Evolutionary conservation across 139 green algal species (phyloP).

Genomic region (Closterium sp.): DNA sequence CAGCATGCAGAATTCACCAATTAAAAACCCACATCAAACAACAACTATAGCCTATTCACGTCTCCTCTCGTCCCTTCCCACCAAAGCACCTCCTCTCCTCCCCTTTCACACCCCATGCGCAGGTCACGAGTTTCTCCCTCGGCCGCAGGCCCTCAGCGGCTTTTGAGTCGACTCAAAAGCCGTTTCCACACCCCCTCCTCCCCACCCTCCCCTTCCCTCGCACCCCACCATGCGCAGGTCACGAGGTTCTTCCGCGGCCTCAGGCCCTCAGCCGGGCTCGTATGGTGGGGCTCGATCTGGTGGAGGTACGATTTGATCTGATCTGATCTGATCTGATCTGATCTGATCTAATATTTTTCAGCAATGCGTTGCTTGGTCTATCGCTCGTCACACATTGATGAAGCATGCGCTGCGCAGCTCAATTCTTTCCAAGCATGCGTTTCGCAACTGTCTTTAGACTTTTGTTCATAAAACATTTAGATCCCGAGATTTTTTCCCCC

Average conservation of each 20-base stretch:
- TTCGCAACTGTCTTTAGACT: too few relatives aligned
- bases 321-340: background rate
- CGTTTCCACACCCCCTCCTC: background rate
- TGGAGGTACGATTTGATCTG: conserved; percentile 4
- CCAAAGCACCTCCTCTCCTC: background rate
- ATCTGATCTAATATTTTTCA: background rate
- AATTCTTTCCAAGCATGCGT: too few relatives aligned
- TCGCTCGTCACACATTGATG: too few relatives aligned
- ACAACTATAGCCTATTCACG: too few relatives aligned
- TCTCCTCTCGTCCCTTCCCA: too few relatives aligned
- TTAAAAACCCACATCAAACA: too few relatives aligned
- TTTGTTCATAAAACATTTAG: too few relatives aligned
- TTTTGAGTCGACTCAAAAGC: background rate
- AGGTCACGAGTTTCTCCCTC: conserved; percentile 6
- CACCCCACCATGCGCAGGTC: background rate
- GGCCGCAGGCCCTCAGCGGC: background rate
- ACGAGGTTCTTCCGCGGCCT: background rate
- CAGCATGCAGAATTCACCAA: too few relatives aligned
- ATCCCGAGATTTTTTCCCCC: too few relatives aligned
- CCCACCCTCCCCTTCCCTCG: background rate
- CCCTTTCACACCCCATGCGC: background rate
- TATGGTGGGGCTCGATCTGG: conserved; percentile 2
- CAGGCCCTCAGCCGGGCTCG: background rate
- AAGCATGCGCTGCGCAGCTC: too few relatives aligned
- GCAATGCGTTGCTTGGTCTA: too few relatives aligned